Base-by-base conservation (phyloP, 805 yeast species). In the Kuraishia floccosa region DNA sequence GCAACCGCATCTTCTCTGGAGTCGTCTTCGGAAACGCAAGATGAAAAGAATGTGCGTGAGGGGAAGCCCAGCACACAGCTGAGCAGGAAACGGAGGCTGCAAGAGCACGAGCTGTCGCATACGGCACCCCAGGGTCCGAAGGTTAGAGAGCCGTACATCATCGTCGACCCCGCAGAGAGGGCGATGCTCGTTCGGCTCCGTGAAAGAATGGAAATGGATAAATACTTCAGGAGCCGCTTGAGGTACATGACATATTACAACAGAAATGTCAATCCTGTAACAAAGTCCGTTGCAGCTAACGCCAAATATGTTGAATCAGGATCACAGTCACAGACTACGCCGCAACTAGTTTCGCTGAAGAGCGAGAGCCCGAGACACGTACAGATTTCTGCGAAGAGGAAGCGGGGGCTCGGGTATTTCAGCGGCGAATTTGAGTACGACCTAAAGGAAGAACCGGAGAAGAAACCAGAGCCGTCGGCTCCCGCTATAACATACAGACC, bases 211-310 rank as follows among this genome's bases (percentile, higher is more conserved):
- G 70, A 38, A 56, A 45, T 31, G 48, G 68, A 34, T 59, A 63
- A 44, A 54, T 63, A 51, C 56, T 68, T 50, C 58, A 64, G 49
- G 54, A 43, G 72, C 56, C 63, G 60, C 57, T 53, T 32, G 58
- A 44, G 53, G 43, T 69, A 46, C 63, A 51, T 33, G 56, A 55
- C 40, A 52, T 45, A 46, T 21, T 53, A 50, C 30, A 47, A 54
- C 5, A 37, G 43, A 25, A 47, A 52, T 33, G 31, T 52, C 7
- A 11, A 12, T 7, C 14, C 17, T 15, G 11, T n/a, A 8, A 28
- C 19, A 9, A 17, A 17, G 14, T 19, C 7, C 10, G 7, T 10
- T 19, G 7, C 22, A 19, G 10, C 7, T 10, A 19, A 7, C 7
- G 10, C 22, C 10, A 30, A 17, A 16, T 15, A 15, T 16, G 18